Base-by-base conservation (phyloP, 306 rosid species). In the Citrullus amarus region DNA sequence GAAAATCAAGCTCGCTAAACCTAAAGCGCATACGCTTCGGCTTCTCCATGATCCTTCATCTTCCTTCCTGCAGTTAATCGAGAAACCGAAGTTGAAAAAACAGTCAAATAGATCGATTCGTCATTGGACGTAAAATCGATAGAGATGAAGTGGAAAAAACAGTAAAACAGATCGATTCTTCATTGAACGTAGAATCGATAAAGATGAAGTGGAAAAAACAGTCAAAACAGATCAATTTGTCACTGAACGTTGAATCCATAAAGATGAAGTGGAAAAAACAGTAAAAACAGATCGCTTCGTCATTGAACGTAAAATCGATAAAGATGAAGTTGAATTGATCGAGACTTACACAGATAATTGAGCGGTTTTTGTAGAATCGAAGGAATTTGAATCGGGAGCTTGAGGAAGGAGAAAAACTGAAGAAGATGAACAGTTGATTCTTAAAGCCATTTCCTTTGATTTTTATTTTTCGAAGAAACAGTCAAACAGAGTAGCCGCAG, bases 1-100 rank as follows among this genome's bases (percentile, higher is more conserved):
- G 46, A 93, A 70, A 56, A 91, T 36, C 28, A 86, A 17, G 79
- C 89, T 81, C 4, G 88, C 81, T 79, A 88, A 74, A 46, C 90
- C 89, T 80, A 83, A 15, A 50, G 81, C 79, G 55, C 85, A 80
- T 41, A 83, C 78, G 16, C 48, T 87, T 17, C 46, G 2, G 13
- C 18, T 63, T 63, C 84, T 87, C 91, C 92, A 82, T 5, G 80
- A 51, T 66, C 79, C 78, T 25, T 11, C 20, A 12, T 6, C 34
- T 25, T 71, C 76, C 20, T 71, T 71, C 76, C 76, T 71, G 76
- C 2, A 48, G 13, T 3, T 1, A 71, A 71, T 20, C 39, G 30
- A 25, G 39, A 28, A 71, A 68, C 41, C 9, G 15, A 9, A 44
- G 15, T 9, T 14, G 55, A 69, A 20, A 44, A 69, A n/a, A 8